These are phyloP conservation scores for Trametes cingulata DNA, from an alignment of 768 basidiomycete genomes.

Conservation along the genomic window DNA sequence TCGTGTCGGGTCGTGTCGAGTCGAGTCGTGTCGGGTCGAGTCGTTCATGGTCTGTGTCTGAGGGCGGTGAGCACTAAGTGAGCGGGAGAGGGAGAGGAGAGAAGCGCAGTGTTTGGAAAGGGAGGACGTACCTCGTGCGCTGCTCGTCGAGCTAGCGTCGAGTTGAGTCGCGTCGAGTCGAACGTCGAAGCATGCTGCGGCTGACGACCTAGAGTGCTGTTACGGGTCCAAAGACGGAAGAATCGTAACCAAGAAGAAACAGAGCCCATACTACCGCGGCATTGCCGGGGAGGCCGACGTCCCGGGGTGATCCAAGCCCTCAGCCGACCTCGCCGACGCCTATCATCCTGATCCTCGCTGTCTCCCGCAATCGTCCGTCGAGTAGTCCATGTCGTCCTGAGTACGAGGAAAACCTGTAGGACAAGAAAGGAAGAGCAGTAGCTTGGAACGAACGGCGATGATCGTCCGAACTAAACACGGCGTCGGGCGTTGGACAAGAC, in stretches of 20 bases:
- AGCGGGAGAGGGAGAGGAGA: too few species aligned
- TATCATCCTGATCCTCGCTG: too few species aligned
- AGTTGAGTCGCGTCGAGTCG: too few species aligned
- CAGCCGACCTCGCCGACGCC: slow-evolving; percentile 5
- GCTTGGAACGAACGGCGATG: background rate
- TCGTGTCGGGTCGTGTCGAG: too few species aligned
- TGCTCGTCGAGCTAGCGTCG: too few species aligned
- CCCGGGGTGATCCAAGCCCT: slow-evolving; percentile 7
- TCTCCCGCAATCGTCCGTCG: slow-evolving; percentile 5
- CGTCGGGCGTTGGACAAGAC: slow-evolving; percentile 1
- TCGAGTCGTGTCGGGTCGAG: too few species aligned
- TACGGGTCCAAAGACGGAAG: background rate
- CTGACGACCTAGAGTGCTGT: background rate
- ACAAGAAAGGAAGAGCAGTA: background rate
- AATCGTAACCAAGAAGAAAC: background rate
- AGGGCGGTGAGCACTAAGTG: too few species aligned
- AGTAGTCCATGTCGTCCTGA: background rate
- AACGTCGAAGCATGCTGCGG: too few species aligned
- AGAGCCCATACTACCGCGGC: background rate
- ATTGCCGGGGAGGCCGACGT: slow-evolving; percentile 1
- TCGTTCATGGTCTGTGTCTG: too few species aligned
- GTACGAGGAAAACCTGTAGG: background rate
- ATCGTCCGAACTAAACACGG: background rate
- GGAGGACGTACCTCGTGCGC: too few species aligned
- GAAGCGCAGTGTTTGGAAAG: too few species aligned